Conservation (phyloP, 1,139 yeast species). For the Pichia sp. region DNA sequence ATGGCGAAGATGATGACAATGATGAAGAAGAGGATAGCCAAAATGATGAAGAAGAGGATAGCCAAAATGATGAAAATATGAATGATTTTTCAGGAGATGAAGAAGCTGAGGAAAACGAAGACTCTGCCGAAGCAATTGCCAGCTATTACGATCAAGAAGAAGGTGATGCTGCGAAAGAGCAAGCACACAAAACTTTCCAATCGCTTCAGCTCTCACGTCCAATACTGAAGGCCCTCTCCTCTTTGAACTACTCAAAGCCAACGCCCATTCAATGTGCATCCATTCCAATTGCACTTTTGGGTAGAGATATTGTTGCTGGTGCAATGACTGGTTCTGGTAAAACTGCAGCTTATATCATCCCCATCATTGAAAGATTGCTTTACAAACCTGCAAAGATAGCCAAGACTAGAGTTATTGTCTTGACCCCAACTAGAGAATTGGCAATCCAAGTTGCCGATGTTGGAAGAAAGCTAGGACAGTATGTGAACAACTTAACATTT, state of each 20-base stretch:
- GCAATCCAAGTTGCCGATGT: slow-evolving; percentile 96
- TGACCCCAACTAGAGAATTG: slow-evolving; percentile 96
- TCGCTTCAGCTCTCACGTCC: slow-evolving; percentile 84
- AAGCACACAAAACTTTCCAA: slow-evolving; percentile 60
- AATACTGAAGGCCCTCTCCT: slow-evolving; percentile 70
- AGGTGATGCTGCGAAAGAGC: slow-evolving; percentile 36
- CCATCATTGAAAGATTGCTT: slow-evolving; percentile 84
- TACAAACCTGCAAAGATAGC: slow-evolving; percentile 83
- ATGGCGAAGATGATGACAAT: slow-evolving; percentile 29
- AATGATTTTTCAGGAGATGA: slow-evolving; percentile 29
- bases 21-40: slow-evolving; percentile 45
- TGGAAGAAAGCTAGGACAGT: slow-evolving; percentile 76
- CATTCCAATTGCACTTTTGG: slow-evolving; percentile 86
- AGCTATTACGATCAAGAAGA: slow-evolving; percentile 58
- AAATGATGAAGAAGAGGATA: slow-evolving; percentile 47
- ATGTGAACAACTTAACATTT: slow-evolving; percentile 64
- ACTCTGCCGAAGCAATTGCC: slow-evolving; percentile 66
- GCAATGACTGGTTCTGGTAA: slow-evolving; percentile 99
- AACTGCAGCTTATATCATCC: slow-evolving; percentile 97
- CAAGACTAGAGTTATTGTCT: slow-evolving; percentile 80
- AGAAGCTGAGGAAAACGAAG: slow-evolving; percentile 35
- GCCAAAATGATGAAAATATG: slow-evolving; percentile 28
- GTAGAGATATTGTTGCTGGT: slow-evolving; percentile 97
- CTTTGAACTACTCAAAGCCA: slow-evolving; percentile 76
- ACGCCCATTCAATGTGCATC: slow-evolving; percentile 93